Evolutionary conservation across 768 basidiomycete species (phyloP), one percentile per base, ranked within the genome.

Genomic region (Austroboletus eburneus): DNA sequence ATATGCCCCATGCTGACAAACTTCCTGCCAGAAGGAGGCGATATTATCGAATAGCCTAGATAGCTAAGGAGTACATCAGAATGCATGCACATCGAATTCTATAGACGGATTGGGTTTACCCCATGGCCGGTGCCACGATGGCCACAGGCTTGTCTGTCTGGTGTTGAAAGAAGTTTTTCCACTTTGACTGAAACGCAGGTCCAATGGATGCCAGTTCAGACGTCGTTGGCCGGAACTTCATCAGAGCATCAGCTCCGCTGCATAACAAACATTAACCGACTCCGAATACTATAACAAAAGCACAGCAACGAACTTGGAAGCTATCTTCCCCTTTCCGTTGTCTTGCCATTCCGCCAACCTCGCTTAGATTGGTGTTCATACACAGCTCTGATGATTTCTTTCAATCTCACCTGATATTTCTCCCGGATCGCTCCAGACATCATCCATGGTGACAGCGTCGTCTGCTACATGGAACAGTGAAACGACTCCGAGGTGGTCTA

Each of bases 371-470:
- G 16, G 10, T 14, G 16, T 18, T 10, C 16, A 39, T 5, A n/a
- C 14, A 1, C 18, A 2, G 39, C 0, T 44, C 46, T 6, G 37
- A 36, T 48, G 57, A 55, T 14, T 25, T n/a, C 20, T 13, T 43
- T 50, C 20, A 43, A 35, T 38, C 79, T 57, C 48, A 73, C 62
- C 5, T 71, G 43, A 17, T 2, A 32, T 12, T 34, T 65, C 68
- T 7, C 62, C 65, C 24, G 65, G 55, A 12, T 64, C 61, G n/a
- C 70, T 63, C 50, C 73, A 72, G 12, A 79, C 60, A 2, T 57
- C 54, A 56, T 80, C 76, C 55, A 81, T 56, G 0, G 80, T 80
- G 16, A 71, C 61, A 2, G 71, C 65, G 17, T 74, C 70, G 2
- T 76, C 70, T 9, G 66, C 64, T 2, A 72, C 72, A 29, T 66